Percentiles rank a stretch among this genome's conserved stretches.
These are phyloP conservation scores for Grigorovia humatica DNA, from an alignment of 805 yeast genomes.

Conservation along the genomic window DNA sequence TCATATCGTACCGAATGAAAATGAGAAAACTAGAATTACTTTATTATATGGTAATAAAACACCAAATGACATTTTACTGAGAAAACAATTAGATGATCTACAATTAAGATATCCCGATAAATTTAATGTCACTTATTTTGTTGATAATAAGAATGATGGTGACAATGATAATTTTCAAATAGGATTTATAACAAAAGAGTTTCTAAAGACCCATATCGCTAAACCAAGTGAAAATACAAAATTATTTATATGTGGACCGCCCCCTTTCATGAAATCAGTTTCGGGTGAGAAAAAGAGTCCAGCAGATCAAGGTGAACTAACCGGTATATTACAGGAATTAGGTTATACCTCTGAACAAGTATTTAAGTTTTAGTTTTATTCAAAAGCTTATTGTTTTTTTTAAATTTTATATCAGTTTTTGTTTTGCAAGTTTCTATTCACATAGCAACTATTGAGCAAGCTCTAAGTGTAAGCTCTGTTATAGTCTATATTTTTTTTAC, in stretches of 20 bases:
- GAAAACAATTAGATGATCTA: conserved; percentile 57
- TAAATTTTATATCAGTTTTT: too few relatives aligned
- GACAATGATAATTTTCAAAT: conserved; percentile 20
- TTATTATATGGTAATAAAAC: conserved; percentile 73
- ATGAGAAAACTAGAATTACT: conserved; percentile 80
- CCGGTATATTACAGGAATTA: conserved; percentile 78
- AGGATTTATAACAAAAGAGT: conserved; percentile 76
- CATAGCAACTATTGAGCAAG: too few relatives aligned
- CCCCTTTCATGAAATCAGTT: conserved; percentile 75
- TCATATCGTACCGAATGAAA: conserved; percentile 66
- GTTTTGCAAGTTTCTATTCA: too few relatives aligned
- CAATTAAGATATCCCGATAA: conserved; percentile 58
- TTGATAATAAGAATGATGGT: conserved; percentile 45
- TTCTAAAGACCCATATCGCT: conserved; percentile 50
- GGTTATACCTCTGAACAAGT: conserved; percentile 84
- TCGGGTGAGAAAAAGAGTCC: conserved; percentile 83
- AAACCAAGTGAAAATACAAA: conserved; percentile 58
- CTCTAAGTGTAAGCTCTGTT: too few relatives aligned
- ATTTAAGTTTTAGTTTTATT: conserved; percentile 61
- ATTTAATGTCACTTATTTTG: conserved; percentile 67
- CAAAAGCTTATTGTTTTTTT: not conserved
- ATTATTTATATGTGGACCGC: conserved; percentile 93
- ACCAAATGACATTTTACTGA: conserved; percentile 71
- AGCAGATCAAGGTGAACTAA: conserved; percentile 87
- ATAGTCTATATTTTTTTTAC: too few relatives aligned